These are phyloP conservation scores for Termitomyces heimii DNA, from an alignment of 768 basidiomycete species.

Conservation along the genomic window DNA sequence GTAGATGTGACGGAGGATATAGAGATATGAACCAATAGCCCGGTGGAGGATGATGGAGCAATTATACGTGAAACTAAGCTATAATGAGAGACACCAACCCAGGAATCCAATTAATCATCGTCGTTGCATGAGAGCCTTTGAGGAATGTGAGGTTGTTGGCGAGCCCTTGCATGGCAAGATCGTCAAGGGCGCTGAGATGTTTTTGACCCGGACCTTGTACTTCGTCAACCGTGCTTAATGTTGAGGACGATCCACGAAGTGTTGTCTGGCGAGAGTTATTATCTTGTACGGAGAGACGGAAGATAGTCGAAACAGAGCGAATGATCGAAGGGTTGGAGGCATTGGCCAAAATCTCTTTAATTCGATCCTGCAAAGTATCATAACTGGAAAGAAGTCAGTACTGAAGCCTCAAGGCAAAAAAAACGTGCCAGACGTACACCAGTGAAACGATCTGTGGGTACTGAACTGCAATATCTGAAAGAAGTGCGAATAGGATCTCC, in stretches of 20 bases:
- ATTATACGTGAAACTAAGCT: conserved; percentile 16
- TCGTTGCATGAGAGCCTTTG: conserved; percentile 46
- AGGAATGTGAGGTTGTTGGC: conserved; percentile 71
- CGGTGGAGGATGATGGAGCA: background rate
- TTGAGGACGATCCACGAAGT: conserved; percentile 54
- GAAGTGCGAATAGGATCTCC: conserved; percentile 69
- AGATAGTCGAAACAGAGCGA: conserved; percentile 67
- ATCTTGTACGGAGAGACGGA: conserved; percentile 63
- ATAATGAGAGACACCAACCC: conserved; percentile 33
- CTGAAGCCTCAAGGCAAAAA: conserved; percentile 2
- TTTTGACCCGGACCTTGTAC: conserved; percentile 42
- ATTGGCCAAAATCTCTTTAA: conserved; percentile 65
- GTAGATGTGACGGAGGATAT: conserved; percentile 7
- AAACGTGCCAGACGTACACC: conserved; percentile 46
- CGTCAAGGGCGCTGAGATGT: conserved; percentile 59
- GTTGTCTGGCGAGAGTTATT: conserved; percentile 31
- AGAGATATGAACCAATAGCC: conserved; percentile 7
- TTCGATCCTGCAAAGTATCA: conserved; percentile 68
- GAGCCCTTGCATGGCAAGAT: conserved; percentile 68
- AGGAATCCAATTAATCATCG: conserved; percentile 74
- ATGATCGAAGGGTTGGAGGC: conserved; percentile 70
- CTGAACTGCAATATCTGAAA: conserved; percentile 61
- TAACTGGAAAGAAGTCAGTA: conserved; percentile 40
- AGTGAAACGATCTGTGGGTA: conserved; percentile 72
- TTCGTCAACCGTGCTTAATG: conserved; percentile 61